A percentile compares a stretch with the other conserved stretches of the same genome.
These are phyloP conservation scores for Plasmodium blacklocki DNA, from an alignment of 169 alveolate species.

Conservation along the genomic window DNA sequence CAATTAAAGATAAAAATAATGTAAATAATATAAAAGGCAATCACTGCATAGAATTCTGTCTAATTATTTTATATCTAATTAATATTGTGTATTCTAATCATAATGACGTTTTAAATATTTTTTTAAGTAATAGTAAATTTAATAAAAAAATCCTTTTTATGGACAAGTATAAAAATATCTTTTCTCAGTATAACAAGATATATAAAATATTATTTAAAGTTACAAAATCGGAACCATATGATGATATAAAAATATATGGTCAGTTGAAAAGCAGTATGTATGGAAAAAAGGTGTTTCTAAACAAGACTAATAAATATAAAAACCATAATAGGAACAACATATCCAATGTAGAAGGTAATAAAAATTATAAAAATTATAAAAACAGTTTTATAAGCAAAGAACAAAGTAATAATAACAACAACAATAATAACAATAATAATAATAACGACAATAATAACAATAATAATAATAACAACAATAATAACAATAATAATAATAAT, in stretches of 20 bases:
- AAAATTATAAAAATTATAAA: neutral
- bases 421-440: neutral
- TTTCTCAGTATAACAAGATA: conserved; percentile 4
- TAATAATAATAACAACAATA: no score
- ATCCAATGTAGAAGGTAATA: neutral
- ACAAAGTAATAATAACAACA: neutral
- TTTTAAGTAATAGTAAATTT: neutral
- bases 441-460: no score
- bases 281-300: neutral
- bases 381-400: neutral
- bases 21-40: neutral
- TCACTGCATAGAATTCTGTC: conserved; percentile 9
- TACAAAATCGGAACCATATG: neutral
- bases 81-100: conserved; percentile 36
- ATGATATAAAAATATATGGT: neutral
- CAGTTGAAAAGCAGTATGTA: neutral
- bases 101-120: conserved; percentile 10
- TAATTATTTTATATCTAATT: conserved; percentile 13
- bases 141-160: neutral
- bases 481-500: no score
- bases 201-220: neutral
- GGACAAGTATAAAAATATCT: conserved; percentile 18
- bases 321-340: neutral
- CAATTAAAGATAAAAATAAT: conserved; percentile 15
- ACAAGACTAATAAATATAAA: neutral